Conservation (phyloP, 345 rosid species). For the Mallotus nudiflorus region DNA sequence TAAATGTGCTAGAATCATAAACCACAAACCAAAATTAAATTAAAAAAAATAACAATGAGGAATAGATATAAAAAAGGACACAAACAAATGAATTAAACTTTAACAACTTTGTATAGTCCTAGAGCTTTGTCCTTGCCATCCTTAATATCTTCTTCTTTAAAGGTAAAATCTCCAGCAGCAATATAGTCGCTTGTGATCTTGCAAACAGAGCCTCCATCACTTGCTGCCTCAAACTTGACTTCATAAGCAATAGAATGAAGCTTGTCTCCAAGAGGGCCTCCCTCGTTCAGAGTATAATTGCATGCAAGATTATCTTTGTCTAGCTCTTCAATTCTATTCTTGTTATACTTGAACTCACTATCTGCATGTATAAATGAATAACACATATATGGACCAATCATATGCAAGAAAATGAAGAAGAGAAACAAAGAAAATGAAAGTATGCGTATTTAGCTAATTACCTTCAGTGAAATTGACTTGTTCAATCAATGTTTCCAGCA, state of each 20-base stretch:
- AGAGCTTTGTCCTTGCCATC: slow-evolving; percentile 12
- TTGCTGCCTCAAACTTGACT: slow-evolving; percentile 22
- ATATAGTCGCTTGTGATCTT: slow-evolving; percentile 27
- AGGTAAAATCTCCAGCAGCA: slow-evolving; percentile 12
- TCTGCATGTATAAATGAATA: neutral
- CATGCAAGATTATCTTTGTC: neutral
- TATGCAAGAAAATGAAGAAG: no score
- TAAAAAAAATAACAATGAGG: no score
- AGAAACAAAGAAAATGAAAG: no score
- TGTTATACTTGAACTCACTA: no score
- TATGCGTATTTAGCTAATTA: neutral
- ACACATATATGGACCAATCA: no score
- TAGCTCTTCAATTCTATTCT: no score
- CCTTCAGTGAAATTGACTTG: slow-evolving; percentile 37
- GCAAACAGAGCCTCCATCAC: slow-evolving; percentile 25
- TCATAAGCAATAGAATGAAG: slow-evolving; percentile 13
- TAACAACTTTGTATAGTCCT: slow-evolving; percentile 26
- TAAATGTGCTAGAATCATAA: no score
- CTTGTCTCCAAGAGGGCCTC: slow-evolving; percentile 19
- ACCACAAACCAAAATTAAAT: no score
- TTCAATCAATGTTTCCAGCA: slow-evolving; percentile 32
- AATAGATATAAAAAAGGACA: no score
- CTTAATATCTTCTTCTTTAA: slow-evolving; percentile 32
- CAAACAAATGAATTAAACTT: slow-evolving; percentile 30
- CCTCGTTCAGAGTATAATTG: slow-evolving; percentile 11